Evolutionary conservation across 129 eudicot genomes (phyloP), one percentile per base, ranked within the genome.

Genomic region (Smallanthus sonchifolius): DNA sequence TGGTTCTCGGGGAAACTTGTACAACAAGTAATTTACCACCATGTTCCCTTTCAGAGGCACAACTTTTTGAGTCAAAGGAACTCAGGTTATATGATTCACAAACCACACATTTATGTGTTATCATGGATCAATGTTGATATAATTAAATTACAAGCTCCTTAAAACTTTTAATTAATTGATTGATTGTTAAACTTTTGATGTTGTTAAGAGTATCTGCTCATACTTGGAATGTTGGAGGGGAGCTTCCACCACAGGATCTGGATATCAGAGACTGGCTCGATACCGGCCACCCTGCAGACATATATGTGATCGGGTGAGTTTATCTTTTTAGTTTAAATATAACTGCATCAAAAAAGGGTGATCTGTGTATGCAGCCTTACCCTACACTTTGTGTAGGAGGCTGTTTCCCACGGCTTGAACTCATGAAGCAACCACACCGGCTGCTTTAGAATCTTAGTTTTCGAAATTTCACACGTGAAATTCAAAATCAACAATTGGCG

Each of bases 201-300:
- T 56, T 82, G 38, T 39, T 63, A 89, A 55, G 98, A 70, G 77
- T 89, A 76, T 85, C 92, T 77, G 95, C 83, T 70, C 82, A 85
- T 75, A 89, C 97, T 14, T 92, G 97, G 97, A 92, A 92, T 81
- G 87, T 87, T 75, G 97, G 86, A 38, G 97, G 97, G 32, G 79
- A 69, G 78, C n/a, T 81, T 78, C 97, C 97, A 38, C 82, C 96
- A 28, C 81, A 85, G 57, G 87, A 92, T 67, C 70, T 92, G 59
- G 96, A 92, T 56, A 80, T 92, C 47, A 83, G 84, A 32, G 87
- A 81, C 28, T 92, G 94, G 96, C 75, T 92, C 35, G 85, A 85
- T 77, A 69, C 83, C 34, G 81, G 77, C 47, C 78, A 84, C n/a
- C 97, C 97, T 73, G 87, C 97, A 56, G 97, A 92, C 34, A 70